These are phyloP conservation scores for Emydomyces testavorans DNA, from an alignment of 2,329 filamentous ascomycete genomes.

Conservation along the genomic window DNA sequence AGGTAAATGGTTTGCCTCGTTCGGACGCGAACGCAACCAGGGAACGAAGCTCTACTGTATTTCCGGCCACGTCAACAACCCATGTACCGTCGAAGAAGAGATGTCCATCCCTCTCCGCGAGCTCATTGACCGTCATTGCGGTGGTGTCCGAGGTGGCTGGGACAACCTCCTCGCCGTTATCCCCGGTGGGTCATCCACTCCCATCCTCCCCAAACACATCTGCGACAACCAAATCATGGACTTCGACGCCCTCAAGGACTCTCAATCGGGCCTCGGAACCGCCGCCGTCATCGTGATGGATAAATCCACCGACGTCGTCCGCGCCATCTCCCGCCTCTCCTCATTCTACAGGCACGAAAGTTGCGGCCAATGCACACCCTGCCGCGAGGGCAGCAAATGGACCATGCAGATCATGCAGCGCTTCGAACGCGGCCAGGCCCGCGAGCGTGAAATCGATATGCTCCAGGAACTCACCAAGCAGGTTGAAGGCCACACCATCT, in stretches of 20 bases:
- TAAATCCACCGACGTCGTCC: slow-evolving; percentile 91
- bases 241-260: slow-evolving; percentile 96
- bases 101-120: slow-evolving; percentile 96
- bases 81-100: slow-evolving; percentile 94
- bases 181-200: slow-evolving; percentile 90
- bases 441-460: slow-evolving; percentile 95
- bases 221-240: slow-evolving; percentile 98
- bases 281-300: slow-evolving; percentile 99
- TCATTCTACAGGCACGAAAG: slow-evolving; percentile 98
- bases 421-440: slow-evolving; percentile 82
- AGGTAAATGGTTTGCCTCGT: slow-evolving; percentile 81
- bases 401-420: slow-evolving; percentile 98
- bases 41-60: slow-evolving; percentile 98
- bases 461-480: slow-evolving; percentile 98
- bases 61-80: slow-evolving; percentile 97
- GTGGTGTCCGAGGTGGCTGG: slow-evolving; percentile 92
- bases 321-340: slow-evolving; percentile 80
- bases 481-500: slow-evolving; percentile 98
- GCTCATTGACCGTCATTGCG: slow-evolving; percentile 96
- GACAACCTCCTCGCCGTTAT: slow-evolving; percentile 94
- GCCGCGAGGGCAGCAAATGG: slow-evolving; percentile 97
- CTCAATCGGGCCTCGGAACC: slow-evolving; percentile 90
- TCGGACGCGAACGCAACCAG: slow-evolving; percentile 90
- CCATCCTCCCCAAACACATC: slow-evolving; percentile 76
- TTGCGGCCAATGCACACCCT: slow-evolving; percentile 98